phyloP scores from a whole-genome alignment of 2,329 filamentous ascomycete genomes.

The Mycosphaerelloides madeirae region DNA sequence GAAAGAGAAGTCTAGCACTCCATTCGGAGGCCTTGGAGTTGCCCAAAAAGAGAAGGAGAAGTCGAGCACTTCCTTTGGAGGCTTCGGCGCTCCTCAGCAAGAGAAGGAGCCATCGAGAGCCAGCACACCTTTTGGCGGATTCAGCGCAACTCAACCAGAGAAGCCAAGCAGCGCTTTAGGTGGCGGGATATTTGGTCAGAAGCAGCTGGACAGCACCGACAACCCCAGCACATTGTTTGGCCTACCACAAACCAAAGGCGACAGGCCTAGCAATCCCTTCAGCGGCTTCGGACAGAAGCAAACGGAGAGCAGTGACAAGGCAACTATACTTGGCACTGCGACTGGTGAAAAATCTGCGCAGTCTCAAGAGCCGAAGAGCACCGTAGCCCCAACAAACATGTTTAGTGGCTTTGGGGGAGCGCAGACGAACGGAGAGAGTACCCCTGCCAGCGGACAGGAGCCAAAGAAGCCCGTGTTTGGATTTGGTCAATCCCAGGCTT shows the following conservation, averaged over 20 bases:
- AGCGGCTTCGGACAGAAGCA: slow-evolving; percentile 3
- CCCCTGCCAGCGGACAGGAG: not conserved
- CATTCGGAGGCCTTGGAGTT: slow-evolving; percentile 3
- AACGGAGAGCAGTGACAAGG: slow-evolving; percentile 1
- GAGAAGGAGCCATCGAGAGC: slow-evolving; percentile 1
- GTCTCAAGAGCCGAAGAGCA: not conserved
- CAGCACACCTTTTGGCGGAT: not conserved
- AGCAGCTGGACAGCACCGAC: not conserved
- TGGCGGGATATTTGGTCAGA: slow-evolving; percentile 3
- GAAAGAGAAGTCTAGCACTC: slow-evolving; percentile 4
- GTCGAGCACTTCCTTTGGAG: not conserved
- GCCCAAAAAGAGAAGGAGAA: slow-evolving; percentile 2
- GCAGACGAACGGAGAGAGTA: slow-evolving; percentile 2
- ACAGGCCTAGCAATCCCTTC: not conserved
- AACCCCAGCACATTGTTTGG: not conserved
- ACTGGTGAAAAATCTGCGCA: not conserved
- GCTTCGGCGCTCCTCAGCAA: slow-evolving; percentile 3
- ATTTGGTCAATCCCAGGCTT: not conserved
- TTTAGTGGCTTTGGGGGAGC: slow-evolving; percentile 2
- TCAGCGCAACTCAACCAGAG: not conserved
- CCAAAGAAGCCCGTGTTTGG: slow-evolving; percentile 1
- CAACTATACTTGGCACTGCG: not conserved
- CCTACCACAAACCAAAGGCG: not conserved
- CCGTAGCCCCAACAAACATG: too few relatives aligned
- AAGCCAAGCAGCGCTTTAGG: not conserved